These are phyloP conservation scores for Spiromastix sp. DNA, from an alignment of 2,329 filamentous ascomycete genomes.

Conservation along the genomic window DNA sequence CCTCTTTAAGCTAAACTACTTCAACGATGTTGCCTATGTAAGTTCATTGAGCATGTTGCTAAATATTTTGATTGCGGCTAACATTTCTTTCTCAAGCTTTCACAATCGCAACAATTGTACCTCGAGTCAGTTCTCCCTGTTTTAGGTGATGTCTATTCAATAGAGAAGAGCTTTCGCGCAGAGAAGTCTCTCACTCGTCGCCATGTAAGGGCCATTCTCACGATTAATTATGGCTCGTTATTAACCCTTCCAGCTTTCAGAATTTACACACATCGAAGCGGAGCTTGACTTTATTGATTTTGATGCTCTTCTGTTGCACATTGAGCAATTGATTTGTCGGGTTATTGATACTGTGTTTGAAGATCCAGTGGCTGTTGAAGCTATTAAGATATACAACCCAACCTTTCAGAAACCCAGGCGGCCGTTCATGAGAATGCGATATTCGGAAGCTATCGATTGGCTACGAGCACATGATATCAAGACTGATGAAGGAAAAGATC, in stretches of 20 bases:
- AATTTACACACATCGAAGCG: conserved; percentile 95
- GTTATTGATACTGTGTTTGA: conserved; percentile 69
- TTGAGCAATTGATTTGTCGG: conserved; percentile 79
- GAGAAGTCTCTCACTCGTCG: conserved; percentile 92
- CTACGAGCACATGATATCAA: conserved; percentile 78
- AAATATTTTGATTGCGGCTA: too few relatives aligned
- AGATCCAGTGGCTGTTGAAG: conserved; percentile 60
- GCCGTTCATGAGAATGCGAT: conserved; percentile 92
- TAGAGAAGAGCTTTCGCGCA: conserved; percentile 96
- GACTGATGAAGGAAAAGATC: conserved; percentile 85
- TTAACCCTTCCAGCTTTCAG: too few relatives aligned
- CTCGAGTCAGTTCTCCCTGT: conserved; percentile 88
- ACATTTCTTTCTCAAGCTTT: too few relatives aligned
- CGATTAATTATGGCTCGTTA: too few relatives aligned
- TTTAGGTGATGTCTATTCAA: conserved; percentile 91
- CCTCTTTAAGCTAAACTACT: conserved; percentile 82
- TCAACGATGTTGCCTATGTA: conserved; percentile 80
- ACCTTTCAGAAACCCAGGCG: conserved; percentile 69
- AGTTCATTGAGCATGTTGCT: too few relatives aligned
- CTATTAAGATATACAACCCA: conserved; percentile 83
- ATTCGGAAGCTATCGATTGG: conserved; percentile 90
- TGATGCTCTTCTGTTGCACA: conserved; percentile 72
- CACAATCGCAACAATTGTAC: conserved; percentile 65
- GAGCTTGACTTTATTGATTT: conserved; percentile 96
- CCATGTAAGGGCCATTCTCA: too few relatives aligned